Percentiles rank a stretch among this genome's conserved stretches.
These are phyloP conservation scores for Hypsizygus marmoreus DNA, from an alignment of 768 basidiomycete species.

Conservation along the genomic window DNA sequence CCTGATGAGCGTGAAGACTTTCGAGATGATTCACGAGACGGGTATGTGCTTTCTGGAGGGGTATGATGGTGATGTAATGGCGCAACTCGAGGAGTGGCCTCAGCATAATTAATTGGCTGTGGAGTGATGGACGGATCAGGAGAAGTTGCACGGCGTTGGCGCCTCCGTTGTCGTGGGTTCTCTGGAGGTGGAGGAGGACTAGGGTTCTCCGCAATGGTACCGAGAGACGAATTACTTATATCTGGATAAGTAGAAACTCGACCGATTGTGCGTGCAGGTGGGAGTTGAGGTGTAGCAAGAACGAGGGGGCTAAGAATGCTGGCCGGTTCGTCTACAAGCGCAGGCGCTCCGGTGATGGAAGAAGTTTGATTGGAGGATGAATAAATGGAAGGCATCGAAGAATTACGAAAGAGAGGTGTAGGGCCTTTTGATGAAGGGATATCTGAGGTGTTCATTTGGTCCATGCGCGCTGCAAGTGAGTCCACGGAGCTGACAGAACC, in stretches of 20 bases:
- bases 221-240: conserved; percentile 30
- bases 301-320: conserved; percentile 50
- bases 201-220: conserved; percentile 44
- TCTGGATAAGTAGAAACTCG: conserved; percentile 37
- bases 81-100: conserved; percentile 9
- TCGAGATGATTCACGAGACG: not conserved
- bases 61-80: too few relatives aligned
- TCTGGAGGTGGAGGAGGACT: conserved; percentile 4
- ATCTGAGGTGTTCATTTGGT: conserved; percentile 23
- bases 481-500: conserved; percentile 29
- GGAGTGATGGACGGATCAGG: not conserved
- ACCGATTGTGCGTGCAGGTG: conserved; percentile 21
- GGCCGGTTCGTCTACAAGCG: conserved; percentile 45
- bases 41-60: not conserved
- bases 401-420: conserved; percentile 30
- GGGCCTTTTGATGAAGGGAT: conserved; percentile 11
- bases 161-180: not conserved
- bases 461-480: conserved; percentile 28
- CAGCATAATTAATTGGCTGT: conserved; percentile 1
- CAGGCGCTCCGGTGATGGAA: conserved; percentile 25
- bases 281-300: conserved; percentile 35
- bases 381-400: conserved; percentile 30
- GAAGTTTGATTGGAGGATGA: conserved; percentile 7
- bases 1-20: not conserved
- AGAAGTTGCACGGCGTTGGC: not conserved